Percentiles rank a stretch among this genome's conserved stretches.
Evolutionary conservation across 2,329 filamentous ascomycete species (phyloP).

Genomic region (Phyllosticta ampelicida): DNA sequence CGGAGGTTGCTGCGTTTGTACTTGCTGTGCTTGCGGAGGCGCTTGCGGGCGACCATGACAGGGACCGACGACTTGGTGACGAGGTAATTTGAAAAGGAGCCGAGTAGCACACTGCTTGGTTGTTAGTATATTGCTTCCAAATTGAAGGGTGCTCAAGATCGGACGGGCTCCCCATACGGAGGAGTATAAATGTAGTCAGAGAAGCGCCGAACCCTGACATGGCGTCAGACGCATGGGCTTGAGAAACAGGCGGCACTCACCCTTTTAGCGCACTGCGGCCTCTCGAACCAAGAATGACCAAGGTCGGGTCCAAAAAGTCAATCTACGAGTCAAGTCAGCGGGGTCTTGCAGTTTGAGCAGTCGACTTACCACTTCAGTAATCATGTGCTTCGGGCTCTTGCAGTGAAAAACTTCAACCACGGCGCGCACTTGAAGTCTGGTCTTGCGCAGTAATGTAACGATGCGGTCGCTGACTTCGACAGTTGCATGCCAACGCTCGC

Average conservation of each 20-base stretch:
- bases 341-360: background rate
- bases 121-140: background rate
- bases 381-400: constrained; percentile 92
- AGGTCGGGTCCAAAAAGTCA: constrained; percentile 78
- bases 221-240: background rate
- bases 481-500: constrained; percentile 71
- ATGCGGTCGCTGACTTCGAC: constrained; percentile 75
- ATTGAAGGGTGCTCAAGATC: background rate
- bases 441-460: constrained; percentile 79
- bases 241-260: constrained; percentile 39
- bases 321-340: constrained; percentile 42
- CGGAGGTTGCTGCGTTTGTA: constrained; percentile 60
- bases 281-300: constrained; percentile 86
- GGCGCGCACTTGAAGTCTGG: constrained; percentile 79
- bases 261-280: constrained; percentile 88
- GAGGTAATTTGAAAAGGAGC: constrained; percentile 94
- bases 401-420: constrained; percentile 96
- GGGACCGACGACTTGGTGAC: constrained; percentile 94
- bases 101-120: constrained; percentile 65
- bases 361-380: constrained; percentile 68
- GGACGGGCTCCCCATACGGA: background rate
- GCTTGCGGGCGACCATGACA: constrained; percentile 94
- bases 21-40: constrained; percentile 75
- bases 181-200: background rate
- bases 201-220: background rate